A percentile compares a stretch with the other conserved stretches of the same genome.
phyloP scores from a whole-genome alignment of 2,329 filamentous ascomycete species.

The Colletotrichum neosansevieriae region DNA sequence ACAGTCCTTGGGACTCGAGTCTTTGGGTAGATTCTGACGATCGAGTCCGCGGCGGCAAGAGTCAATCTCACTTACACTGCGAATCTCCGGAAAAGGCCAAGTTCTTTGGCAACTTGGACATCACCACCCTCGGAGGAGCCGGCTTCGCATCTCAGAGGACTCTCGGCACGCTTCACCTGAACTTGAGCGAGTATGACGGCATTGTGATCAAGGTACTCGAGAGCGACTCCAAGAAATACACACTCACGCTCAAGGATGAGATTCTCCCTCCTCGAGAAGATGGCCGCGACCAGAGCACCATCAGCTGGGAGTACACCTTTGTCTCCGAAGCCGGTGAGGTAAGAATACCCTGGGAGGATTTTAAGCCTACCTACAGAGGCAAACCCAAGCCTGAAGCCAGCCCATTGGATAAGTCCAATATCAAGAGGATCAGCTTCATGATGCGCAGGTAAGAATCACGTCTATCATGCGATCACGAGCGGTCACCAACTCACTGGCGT shows the following conservation, averaged over 20 bases:
- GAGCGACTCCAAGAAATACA: conserved; percentile 76
- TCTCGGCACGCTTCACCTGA: conserved; percentile 68
- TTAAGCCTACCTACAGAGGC: conserved; percentile 81
- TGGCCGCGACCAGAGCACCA: conserved; percentile 77
- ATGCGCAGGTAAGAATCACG: conserved; percentile 75
- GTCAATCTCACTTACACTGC: conserved; percentile 63
- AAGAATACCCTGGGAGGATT: conserved; percentile 71
- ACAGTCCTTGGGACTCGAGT: conserved; percentile 67
- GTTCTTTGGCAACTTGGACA: conserved; percentile 80
- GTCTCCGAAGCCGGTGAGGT: conserved; percentile 54
- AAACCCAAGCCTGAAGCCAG: conserved; percentile 70
- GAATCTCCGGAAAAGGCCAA: conserved; percentile 55
- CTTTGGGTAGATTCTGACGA: conserved; percentile 81
- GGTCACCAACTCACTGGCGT: conserved; percentile 42
- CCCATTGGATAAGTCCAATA: conserved; percentile 67
- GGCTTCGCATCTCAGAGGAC: conserved; percentile 86
- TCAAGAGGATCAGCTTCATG: conserved; percentile 82
- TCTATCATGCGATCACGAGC: not conserved
- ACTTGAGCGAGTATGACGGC: conserved; percentile 73
- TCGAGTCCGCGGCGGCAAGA: conserved; percentile 80
- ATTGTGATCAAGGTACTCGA: conserved; percentile 65
- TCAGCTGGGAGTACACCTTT: conserved; percentile 83
- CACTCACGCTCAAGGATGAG: conserved; percentile 80
- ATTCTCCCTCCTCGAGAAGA: conserved; percentile 68
- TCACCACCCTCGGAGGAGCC: conserved; percentile 79